phyloP scores from a whole-genome alignment of 1,139 yeast species.

The Blastobotrys raffinosifermentans region DNA sequence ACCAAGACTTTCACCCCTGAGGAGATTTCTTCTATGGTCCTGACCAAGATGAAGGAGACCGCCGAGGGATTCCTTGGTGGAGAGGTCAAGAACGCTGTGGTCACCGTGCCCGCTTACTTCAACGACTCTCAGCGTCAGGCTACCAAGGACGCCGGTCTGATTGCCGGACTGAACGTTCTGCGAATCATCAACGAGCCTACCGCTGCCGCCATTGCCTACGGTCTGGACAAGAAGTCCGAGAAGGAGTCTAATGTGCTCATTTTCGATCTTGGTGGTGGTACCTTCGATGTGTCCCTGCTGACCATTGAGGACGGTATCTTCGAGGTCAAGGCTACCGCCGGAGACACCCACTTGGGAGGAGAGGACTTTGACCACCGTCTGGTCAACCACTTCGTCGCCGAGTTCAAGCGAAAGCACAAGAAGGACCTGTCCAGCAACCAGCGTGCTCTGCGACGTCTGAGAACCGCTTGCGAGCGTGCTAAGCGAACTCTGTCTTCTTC shows the following conservation, averaged over 20 bases:
- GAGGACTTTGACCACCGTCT: conserved; percentile 98
- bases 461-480: conserved; percentile 99
- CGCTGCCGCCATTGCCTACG: conserved; percentile 97
- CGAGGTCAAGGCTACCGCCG: conserved; percentile 96
- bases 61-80: conserved; percentile 90
- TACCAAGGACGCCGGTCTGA: conserved; percentile 97
- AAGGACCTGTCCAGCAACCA: conserved; percentile 85
- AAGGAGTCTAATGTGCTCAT: conserved; percentile 69
- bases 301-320: conserved; percentile 96
- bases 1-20: conserved; percentile 89
- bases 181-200: conserved; percentile 99
- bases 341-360: conserved; percentile 99
- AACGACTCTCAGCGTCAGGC: conserved; percentile 99
- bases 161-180: conserved; percentile 90
- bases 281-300: conserved; percentile 95
- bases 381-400: conserved; percentile 88
- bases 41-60: conserved; percentile 95
- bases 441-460: conserved; percentile 96
- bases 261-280: conserved; percentile 92
- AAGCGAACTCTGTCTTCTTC: conserved; percentile 98
- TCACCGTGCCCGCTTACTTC: conserved; percentile 96
- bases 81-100: conserved; percentile 83
- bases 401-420: conserved; percentile 96
- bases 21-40: conserved; percentile 96
- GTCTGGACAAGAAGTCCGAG: conserved; percentile 70